Base-by-base conservation (phyloP, 1,284 basidiomycete genomes). In the Heimioporus punctisporus region DNA sequence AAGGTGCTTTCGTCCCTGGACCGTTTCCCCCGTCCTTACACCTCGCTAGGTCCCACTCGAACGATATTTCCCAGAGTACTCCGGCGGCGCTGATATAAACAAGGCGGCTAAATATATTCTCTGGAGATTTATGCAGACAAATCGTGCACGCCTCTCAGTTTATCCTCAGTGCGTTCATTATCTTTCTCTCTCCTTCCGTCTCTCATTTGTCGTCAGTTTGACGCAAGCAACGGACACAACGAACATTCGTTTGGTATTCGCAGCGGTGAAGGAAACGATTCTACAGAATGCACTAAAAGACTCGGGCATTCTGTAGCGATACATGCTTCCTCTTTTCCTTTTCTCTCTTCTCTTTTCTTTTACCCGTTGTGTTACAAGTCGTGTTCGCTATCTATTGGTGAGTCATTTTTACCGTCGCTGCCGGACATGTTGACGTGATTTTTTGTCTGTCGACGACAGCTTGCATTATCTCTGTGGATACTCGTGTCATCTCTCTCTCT, bases 81-180 rank as follows among this genome's bases (percentile, higher is more conserved):
- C 93, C 0, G 93, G 93, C 37, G 96, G 96, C 1, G 74, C 89
- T 10, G 95, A 98, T 67, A 93, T 98, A 72, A 97, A 97, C 79
- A 98, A 98, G 74, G 97, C 95, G 4, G 95, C 96, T 5, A 98
- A 98, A 70, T 99, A 97, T 68, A 97, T 98, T 57, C 76, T 99
- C 24, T 98, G 96, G 97, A 79, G 93, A 60, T 98, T 98, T 64
- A 97, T 96, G 77, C 94, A 97, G 72, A 91, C 92, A 44, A 99
- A 99, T 69, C 78, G 95, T 27, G 93, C 93, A 31, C 76, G 90
- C 51, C 72, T 97, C 57, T 93, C 89, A 56, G 90, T 97, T 15
- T 97, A 97, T 73, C 94, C 95, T 2, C 95, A 97, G 94, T 95
- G 67, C 58, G 91, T 84, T 15, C 24, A 50, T 12, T 19, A 27